Evolutionary conservation across 345 rosid genomes (phyloP).

Genomic region (Bruguiera sexangula): DNA sequence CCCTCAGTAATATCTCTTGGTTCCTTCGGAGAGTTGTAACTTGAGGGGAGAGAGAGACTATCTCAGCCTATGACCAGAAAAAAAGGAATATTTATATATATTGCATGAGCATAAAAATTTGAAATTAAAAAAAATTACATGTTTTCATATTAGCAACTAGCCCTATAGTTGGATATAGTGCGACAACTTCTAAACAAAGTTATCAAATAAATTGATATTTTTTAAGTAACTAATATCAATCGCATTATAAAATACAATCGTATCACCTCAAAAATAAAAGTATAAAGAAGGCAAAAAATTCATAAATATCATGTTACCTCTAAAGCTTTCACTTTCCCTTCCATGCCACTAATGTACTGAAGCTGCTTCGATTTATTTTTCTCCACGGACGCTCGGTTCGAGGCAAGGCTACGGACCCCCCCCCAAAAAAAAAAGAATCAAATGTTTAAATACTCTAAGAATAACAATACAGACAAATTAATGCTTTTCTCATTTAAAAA

Average conservation of each 20-base stretch:
- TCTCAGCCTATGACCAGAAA: slow-evolving; percentile 1
- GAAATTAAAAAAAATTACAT: too few species aligned
- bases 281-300: not conserved
- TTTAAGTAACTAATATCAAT: too few species aligned
- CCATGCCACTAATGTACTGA: slow-evolving; percentile 23
- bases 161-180: too few species aligned
- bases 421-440: not conserved
- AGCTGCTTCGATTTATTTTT: slow-evolving; percentile 16
- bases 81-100: too few species aligned
- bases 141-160: too few species aligned
- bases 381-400: slow-evolving; percentile 19
- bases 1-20: slow-evolving; percentile 10
- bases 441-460: not conserved
- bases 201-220: too few species aligned
- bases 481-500: too few species aligned
- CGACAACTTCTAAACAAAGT: too few species aligned
- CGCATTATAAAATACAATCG: too few species aligned
- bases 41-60: slow-evolving; percentile 23
- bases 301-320: slow-evolving; percentile 21
- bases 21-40: slow-evolving; percentile 8
- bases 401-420: slow-evolving; percentile 9
- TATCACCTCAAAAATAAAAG: too few species aligned
- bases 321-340: slow-evolving; percentile 22
- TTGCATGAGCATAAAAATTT: too few species aligned
- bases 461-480: not conserved